phyloP scores from a whole-genome alignment of 176 grass and related monocot genomes.

The Phyllostachys edulis region DNA sequence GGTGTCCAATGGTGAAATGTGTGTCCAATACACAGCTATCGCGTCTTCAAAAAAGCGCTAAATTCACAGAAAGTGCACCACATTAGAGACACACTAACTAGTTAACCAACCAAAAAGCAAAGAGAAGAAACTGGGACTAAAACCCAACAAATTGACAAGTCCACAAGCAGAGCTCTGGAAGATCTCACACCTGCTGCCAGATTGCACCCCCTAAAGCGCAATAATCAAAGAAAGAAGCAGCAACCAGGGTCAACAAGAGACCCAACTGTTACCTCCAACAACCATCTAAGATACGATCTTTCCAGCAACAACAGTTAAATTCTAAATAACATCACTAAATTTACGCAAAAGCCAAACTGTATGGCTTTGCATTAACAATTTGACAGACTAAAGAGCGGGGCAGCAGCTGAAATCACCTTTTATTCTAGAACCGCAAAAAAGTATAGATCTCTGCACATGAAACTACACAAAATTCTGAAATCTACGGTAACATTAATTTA shows the following conservation, averaged over 20 bases:
- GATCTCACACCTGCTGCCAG: not conserved
- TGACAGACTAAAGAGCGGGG: not conserved
- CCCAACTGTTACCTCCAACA: slow-evolving; percentile 23
- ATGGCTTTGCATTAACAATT: not conserved
- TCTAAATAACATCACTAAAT: slow-evolving; percentile 18
- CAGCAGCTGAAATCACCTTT: not conserved
- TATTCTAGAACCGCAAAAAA: not conserved
- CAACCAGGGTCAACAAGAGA: slow-evolving; percentile 17
- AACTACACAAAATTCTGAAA: not conserved
- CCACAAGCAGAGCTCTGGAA: not conserved
- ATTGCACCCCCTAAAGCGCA: not conserved
- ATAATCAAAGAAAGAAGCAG: not conserved
- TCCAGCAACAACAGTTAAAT: slow-evolving; percentile 11
- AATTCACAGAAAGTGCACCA: slow-evolving; percentile 7
- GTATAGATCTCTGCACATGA: not conserved
- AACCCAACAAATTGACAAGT: slow-evolving; percentile 3
- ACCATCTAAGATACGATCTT: slow-evolving; percentile 13
- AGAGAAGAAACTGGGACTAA: slow-evolving; percentile 11
- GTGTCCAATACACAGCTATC: not conserved
- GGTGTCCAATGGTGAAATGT: not conserved
- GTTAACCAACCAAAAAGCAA: slow-evolving; percentile 33
- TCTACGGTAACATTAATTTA: not conserved
- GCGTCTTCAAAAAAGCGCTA: not conserved
- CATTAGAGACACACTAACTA: not conserved
- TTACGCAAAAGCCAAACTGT: slow-evolving; percentile 17